phyloP scores from a whole-genome alignment of 352 stramenopile genomes.

The Phytophthora crassamura region DNA sequence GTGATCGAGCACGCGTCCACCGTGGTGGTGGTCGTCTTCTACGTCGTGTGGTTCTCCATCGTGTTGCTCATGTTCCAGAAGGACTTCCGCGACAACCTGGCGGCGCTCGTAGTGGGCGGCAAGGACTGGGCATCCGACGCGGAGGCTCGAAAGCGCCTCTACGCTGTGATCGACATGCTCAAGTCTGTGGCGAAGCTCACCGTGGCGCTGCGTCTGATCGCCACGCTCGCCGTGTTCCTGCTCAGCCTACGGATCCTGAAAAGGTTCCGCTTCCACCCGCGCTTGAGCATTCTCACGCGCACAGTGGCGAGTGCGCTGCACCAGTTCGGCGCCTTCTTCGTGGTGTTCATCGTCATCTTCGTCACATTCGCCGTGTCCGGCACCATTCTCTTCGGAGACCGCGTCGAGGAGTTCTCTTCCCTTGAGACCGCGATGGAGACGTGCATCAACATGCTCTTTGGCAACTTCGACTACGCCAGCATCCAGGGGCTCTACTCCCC shows the following conservation, averaged over 20 bases:
- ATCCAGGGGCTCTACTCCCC: slow-evolving; percentile 52
- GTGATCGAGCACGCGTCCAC: slow-evolving; percentile 27
- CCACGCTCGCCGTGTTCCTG: slow-evolving; percentile 24
- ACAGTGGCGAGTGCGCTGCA: slow-evolving; percentile 46
- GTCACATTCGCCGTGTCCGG: slow-evolving; percentile 59
- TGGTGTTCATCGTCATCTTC: slow-evolving; percentile 67
- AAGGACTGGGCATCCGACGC: slow-evolving; percentile 27
- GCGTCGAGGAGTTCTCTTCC: slow-evolving; percentile 55
- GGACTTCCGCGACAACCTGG: slow-evolving; percentile 29
- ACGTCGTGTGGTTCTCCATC: slow-evolving; percentile 51
- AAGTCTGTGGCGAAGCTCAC: slow-evolving; percentile 23
- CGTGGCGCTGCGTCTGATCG: slow-evolving; percentile 25
- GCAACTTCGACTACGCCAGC: slow-evolving; percentile 60
- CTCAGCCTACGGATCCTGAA: slow-evolving; percentile 36
- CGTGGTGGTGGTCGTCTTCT: slow-evolving; percentile 38
- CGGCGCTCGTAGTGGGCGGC: slow-evolving; percentile 17
- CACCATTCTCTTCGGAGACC: slow-evolving; percentile 62
- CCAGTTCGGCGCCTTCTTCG: slow-evolving; percentile 60
- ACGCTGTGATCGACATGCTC: slow-evolving; percentile 22
- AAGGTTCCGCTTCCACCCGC: slow-evolving; percentile 31
- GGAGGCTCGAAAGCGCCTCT: slow-evolving; percentile 29
- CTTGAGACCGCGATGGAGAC: slow-evolving; percentile 51
- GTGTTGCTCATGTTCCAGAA: slow-evolving; percentile 46
- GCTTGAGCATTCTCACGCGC: slow-evolving; percentile 28
- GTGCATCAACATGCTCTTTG: slow-evolving; percentile 76